phyloP scores from a whole-genome alignment of 139 green algal species.

The Chlamydomonas incerta region DNA sequence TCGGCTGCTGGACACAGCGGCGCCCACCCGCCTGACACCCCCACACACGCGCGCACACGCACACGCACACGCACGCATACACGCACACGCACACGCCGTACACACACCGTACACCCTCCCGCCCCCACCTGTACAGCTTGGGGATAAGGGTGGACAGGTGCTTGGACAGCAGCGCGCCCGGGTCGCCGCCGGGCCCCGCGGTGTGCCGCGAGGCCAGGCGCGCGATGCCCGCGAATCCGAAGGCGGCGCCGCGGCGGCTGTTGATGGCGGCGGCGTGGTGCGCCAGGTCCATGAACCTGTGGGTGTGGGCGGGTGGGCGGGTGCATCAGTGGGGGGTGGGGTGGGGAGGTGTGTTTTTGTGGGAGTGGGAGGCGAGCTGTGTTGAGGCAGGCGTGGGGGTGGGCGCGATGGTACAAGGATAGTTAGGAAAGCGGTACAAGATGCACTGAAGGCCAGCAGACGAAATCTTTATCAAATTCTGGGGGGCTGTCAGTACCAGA shows the following conservation, averaged over 20 bases:
- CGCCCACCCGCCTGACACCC: no score
- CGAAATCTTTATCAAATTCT: no score
- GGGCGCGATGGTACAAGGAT: no score
- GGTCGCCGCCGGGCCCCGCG: background rate
- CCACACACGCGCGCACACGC: no score
- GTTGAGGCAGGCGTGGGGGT: no score
- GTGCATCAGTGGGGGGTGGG: background rate
- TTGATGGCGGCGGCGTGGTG: conserved; percentile 77
- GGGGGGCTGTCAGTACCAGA: no score
- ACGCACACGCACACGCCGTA: background rate
- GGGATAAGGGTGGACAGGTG: conserved; percentile 85
- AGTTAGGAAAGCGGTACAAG: no score
- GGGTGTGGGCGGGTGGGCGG: background rate
- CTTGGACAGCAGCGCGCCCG: conserved; percentile 55
- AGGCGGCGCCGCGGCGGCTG: conserved; percentile 82
- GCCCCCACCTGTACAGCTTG: conserved; percentile 85
- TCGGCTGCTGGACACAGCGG: no score
- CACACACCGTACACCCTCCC: background rate
- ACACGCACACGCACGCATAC: background rate
- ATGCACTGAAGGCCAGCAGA: no score
- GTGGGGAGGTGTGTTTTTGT: background rate
- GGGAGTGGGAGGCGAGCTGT: background rate
- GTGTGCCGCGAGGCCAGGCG: conserved; percentile 69
- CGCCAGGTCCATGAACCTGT: conserved; percentile 90
- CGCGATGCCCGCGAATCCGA: conserved; percentile 89